These are phyloP conservation scores for Puccinia sorghi DNA, from an alignment of 1,284 basidiomycete species.

Conservation along the genomic window DNA sequence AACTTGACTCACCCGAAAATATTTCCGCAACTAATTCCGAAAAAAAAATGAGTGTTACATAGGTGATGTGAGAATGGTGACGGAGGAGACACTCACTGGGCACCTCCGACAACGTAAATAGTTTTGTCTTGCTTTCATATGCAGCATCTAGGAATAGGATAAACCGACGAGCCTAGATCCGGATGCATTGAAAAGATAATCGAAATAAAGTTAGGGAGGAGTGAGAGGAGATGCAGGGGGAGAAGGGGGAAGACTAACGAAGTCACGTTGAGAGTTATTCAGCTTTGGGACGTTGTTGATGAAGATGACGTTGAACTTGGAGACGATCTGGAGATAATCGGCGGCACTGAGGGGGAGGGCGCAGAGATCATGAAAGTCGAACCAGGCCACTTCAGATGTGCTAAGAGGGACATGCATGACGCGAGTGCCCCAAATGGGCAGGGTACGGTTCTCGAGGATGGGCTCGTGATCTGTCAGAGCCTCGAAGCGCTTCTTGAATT, in stretches of 20 bases:
- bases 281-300: conserved; percentile 81
- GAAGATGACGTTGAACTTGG: conserved; percentile 83
- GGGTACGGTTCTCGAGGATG: conserved; percentile 67
- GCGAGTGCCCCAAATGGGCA: conserved; percentile 82
- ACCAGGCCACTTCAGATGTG: conserved; percentile 71
- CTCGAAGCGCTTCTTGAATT: conserved; percentile 79
- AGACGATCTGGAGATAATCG: conserved; percentile 93
- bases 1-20: conserved; percentile 25
- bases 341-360: conserved; percentile 86
- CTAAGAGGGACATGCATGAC: conserved; percentile 61
- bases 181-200: conserved; percentile 21
- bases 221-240: conserved; percentile 16
- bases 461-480: conserved; percentile 67
- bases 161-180: conserved; percentile 41
- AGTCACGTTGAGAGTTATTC: conserved; percentile 82
- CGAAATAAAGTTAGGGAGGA: conserved; percentile 3
- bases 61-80: neutral
- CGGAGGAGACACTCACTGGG: conserved; percentile 68
- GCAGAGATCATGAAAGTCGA: conserved; percentile 84
- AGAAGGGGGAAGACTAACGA: conserved; percentile 62
- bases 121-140: conserved; percentile 68
- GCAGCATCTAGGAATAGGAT: conserved; percentile 48
- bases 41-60: neutral
- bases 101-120: conserved; percentile 85
- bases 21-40: conserved; percentile 19